Evolutionary conservation across 1,139 yeast genomes (phyloP).

Genomic region (Scheffersomyces illinoinensis): DNA sequence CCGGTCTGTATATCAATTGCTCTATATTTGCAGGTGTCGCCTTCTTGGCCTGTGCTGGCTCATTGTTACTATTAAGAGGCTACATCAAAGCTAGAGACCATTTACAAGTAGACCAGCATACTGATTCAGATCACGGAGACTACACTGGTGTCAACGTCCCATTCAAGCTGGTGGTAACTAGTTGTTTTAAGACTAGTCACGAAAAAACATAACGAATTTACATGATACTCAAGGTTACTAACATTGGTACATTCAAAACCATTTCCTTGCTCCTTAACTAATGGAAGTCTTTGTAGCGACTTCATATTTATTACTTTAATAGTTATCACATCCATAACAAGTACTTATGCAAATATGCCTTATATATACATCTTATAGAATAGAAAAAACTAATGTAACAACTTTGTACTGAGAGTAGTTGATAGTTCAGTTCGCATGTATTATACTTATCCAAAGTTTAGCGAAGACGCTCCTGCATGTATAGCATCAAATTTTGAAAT

Average conservation of each 20-base stretch:
- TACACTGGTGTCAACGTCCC: slow-evolving; percentile 20
- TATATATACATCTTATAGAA: not conserved
- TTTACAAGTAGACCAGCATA: slow-evolving; percentile 10
- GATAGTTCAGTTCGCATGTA: not conserved
- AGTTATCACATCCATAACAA: not conserved
- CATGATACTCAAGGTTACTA: not conserved
- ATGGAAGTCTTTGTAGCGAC: not conserved
- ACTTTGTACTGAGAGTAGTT: not conserved
- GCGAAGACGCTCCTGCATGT: not conserved
- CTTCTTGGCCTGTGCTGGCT: slow-evolving; percentile 43
- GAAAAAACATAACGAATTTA: slow-evolving; percentile 1
- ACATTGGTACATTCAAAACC: not conserved
- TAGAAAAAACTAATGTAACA: too few relatives aligned
- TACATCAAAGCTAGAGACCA: slow-evolving; percentile 49
- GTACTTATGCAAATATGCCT: not conserved
- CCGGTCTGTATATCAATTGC: slow-evolving; percentile 49
- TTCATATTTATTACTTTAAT: not conserved
- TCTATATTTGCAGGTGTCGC: slow-evolving; percentile 55
- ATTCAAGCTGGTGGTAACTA: slow-evolving; percentile 10
- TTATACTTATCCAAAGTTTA: not conserved
- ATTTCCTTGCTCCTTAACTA: not conserved
- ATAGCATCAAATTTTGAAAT: not conserved
- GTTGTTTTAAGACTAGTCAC: slow-evolving; percentile 12
- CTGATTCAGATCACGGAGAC: slow-evolving; percentile 20
- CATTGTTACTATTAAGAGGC: slow-evolving; percentile 45